A percentile compares a stretch with the other conserved stretches of the same genome.
phyloP scores from a whole-genome alignment of 192 early-diverging fungal genomes.

The Umbelopsis vinacea region DNA sequence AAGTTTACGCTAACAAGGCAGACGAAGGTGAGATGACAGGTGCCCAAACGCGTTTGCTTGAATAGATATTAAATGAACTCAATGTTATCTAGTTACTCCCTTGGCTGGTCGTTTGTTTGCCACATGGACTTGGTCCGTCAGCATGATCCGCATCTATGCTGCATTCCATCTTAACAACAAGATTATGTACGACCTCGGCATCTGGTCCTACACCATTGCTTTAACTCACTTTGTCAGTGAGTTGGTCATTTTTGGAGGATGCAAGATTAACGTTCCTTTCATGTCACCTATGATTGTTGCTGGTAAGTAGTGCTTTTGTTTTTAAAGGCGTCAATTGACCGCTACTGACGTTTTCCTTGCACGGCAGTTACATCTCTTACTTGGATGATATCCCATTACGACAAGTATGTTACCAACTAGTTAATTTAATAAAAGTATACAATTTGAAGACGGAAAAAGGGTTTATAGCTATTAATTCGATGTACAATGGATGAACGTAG shows the following conservation, averaged over 20 bases:
- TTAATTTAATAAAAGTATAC: not conserved
- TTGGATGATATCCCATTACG: slow-evolving; percentile 17
- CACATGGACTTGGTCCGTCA: slow-evolving; percentile 84
- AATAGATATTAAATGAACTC: not conserved
- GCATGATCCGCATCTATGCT: slow-evolving; percentile 81
- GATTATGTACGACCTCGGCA: slow-evolving; percentile 58
- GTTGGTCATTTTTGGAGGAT: slow-evolving; percentile 63
- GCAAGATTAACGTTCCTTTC: slow-evolving; percentile 65
- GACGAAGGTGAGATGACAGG: slow-evolving; percentile 54
- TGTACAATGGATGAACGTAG: no score
- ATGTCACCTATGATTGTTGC: slow-evolving; percentile 71
- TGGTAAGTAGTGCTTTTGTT: slow-evolving; percentile 43
- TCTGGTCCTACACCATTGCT: slow-evolving; percentile 76
- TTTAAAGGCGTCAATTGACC: not conserved
- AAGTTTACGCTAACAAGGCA: slow-evolving; percentile 73
- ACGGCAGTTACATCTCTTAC: slow-evolving; percentile 1
- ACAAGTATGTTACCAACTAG: slow-evolving; percentile 9
- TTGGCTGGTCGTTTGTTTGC: slow-evolving; percentile 86
- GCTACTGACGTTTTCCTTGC: not conserved
- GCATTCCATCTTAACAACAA: slow-evolving; percentile 75
- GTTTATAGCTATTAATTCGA: no score
- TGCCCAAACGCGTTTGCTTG: not conserved
- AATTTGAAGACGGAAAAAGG: not conserved
- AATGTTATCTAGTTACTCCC: slow-evolving; percentile 67
- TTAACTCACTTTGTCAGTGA: slow-evolving; percentile 72